Evolutionary conservation across 2,329 filamentous ascomycete genomes (phyloP).

Genomic region (Alternaria infectoria): DNA sequence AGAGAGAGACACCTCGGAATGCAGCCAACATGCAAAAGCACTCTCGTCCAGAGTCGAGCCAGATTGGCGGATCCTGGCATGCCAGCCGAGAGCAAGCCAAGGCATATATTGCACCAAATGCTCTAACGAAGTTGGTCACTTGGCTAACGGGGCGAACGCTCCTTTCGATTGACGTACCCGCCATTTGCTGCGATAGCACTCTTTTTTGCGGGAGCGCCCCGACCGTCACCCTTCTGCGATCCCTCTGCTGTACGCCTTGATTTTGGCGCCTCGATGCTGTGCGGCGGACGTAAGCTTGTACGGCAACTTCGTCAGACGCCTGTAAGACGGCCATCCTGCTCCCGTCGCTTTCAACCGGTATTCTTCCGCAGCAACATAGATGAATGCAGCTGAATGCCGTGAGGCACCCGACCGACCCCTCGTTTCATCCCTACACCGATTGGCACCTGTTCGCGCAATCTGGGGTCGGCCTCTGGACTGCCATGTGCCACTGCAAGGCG

Average conservation of each 20-base stretch:
- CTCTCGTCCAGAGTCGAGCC: conserved; percentile 26
- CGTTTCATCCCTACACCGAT: conserved; percentile 28
- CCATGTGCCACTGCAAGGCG: conserved; percentile 7
- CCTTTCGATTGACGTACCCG: conserved; percentile 3
- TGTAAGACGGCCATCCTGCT: conserved; percentile 9
- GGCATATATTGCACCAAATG: conserved; percentile 27
- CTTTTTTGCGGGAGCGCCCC: neutral
- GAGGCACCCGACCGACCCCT: conserved; percentile 14
- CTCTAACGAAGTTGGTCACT: conserved; percentile 25
- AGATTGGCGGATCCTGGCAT: conserved; percentile 32
- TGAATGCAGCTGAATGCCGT: conserved; percentile 24
- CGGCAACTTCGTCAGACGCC: conserved; percentile 7
- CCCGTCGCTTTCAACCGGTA: conserved; percentile 38
- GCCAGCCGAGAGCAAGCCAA: conserved; percentile 27
- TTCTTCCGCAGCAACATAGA: conserved; percentile 34
- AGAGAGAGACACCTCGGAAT: conserved; percentile 1
- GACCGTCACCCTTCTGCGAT: neutral
- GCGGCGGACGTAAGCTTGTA: neutral
- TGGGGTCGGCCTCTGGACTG: conserved; percentile 10
- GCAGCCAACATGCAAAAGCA: conserved; percentile 15
- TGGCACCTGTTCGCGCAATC: conserved; percentile 24
- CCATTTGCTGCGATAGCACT: conserved; percentile 11
- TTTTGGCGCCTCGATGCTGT: conserved; percentile 5
- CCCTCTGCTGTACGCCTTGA: conserved; percentile 6
- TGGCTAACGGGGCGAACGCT: conserved; percentile 10